Evolutionary conservation across 108 stramenopile species (phyloP), one percentile per base, ranked within the genome.

Genomic region (Mayamaea pseudoterrestris): DNA sequence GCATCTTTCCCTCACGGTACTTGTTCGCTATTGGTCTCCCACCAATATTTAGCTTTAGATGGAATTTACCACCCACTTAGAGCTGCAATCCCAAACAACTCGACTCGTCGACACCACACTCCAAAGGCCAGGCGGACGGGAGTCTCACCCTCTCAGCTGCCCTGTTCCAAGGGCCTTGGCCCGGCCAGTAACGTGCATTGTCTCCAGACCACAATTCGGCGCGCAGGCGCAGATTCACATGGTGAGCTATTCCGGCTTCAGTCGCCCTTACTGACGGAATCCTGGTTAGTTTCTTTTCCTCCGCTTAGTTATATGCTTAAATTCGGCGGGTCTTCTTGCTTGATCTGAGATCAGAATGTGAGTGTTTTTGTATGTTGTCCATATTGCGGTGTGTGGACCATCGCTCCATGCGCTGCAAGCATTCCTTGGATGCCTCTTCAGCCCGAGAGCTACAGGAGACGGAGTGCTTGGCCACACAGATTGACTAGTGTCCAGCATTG

Each of bases 231-330:
- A 79, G 82, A 80, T 84, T 63, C 61, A 74, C 82, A 41, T 92
- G 90, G 74, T n/a, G n/a, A n/a, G 84, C 90, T 81, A 51, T 62
- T 83, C 90, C 90, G 80, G 80, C 80, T 92, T 92, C 90, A 84
- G 74, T 92, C 84, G 84, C 90, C 84, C 72, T 84, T 92, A 92
- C 90, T 92, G 55, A 59, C 75, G 84, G 84, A 86, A 92, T 92
- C 81, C 83, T 82, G 62, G 84, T 87, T 87, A 87, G 83, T 92
- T 87, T 92, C 80, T 93, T 83, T 83, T 93, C 83, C 85, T 88
- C 81, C 85, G 81, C 91, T 86, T 86, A 93, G 73, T 93, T 81
- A 89, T 93, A 93, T 93, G 91, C 86, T 93, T 93, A 93, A 93
- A 93, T 93, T 86, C 86, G 75, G 90, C 80, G 84, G 83, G 90